Evolutionary conservation across 768 basidiomycete genomes (phyloP), one percentile per base, ranked within the genome.

Genomic region (Suillus decipiens): DNA sequence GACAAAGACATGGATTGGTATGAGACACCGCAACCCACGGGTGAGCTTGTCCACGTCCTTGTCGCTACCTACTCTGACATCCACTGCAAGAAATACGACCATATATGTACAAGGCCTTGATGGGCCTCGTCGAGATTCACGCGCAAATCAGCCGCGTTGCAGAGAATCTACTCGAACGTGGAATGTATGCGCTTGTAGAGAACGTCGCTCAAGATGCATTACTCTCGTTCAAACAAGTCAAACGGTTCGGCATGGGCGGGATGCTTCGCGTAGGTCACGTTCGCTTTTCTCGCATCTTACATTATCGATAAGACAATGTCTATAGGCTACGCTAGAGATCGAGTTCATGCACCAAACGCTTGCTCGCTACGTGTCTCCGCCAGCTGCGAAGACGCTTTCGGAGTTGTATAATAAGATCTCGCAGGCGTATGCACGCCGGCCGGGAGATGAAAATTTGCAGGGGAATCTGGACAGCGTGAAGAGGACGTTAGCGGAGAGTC

Each of bases 301-400:
- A 48, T 37, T 37, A 22, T 19, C 17, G 7, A 10, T 33, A 1
- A 65, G 4, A 63, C 48, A 5, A 5, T n/a, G 15, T 5, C n/a
- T 22, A 31, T 73, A 98, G 95, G 97, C 97, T 15, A 99, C 97
- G 5, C 88, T 99, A 33, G 96, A 99, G 76, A 97, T 99, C 68
- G 97, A 99, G 78, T 99, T 99, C 80, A 89, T 99, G 82, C 96
- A 99, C 75, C 97, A 99, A 78, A 95, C 93, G 7, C 80, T 99
- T 47, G 87, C 89, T 36, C 89, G 92, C 68, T 96, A 96, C 73
- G 91, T 98, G 60, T 90, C 92, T 17, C 81, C 88, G 1, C 71
- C 82, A 8, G 93, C 96, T 15, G 90, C 91, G 41, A 87, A 88
- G 71, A 93, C 88, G 56, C 85, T 99, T 33, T 90, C 93, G 36